Conservation (phyloP, 1,284 basidiomycete species). For the Trametes pubescens region DNA sequence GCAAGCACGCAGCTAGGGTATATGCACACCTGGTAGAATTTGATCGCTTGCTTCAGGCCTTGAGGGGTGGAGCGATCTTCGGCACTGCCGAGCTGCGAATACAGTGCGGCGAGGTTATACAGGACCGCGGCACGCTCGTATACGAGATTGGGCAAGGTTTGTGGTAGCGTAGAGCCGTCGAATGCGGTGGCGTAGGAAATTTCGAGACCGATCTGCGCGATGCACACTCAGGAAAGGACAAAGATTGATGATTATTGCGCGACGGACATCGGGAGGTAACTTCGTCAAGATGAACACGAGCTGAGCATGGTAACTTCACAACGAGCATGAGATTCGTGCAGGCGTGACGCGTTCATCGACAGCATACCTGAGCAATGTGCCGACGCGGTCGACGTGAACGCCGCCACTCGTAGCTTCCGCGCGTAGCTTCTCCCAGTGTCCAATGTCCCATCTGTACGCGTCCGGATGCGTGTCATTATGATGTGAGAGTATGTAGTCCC, state of each 20-base stretch:
- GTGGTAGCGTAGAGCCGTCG: conserved; percentile 60
- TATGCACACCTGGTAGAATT: conserved; percentile 72
- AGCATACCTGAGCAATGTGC: conserved; percentile 45
- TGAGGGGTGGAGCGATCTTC: conserved; percentile 78
- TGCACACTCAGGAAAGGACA: conserved; percentile 10
- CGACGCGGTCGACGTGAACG: conserved; percentile 66
- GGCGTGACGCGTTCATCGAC: neutral
- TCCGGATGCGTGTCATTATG: conserved; percentile 87
- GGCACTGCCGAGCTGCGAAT: conserved; percentile 72
- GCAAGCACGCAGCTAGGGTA: neutral
- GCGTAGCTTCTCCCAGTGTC: conserved; percentile 74
- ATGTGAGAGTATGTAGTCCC: conserved; percentile 72
- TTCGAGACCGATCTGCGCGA: conserved; percentile 74
- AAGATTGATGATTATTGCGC: conserved; percentile 6
- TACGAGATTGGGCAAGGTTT: conserved; percentile 74
- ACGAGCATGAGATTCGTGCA: neutral
- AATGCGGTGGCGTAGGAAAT: conserved; percentile 83
- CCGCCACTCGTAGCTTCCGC: conserved; percentile 64
- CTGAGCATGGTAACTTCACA: conserved; percentile 87
- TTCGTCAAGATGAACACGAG: conserved; percentile 81
- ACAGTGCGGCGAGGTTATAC: conserved; percentile 87
- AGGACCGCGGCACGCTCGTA: conserved; percentile 83
- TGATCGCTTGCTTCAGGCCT: conserved; percentile 80
- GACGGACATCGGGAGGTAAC: conserved; percentile 70
- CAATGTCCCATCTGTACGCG: conserved; percentile 85